A percentile compares a stretch with the other conserved stretches of the same genome.
These are phyloP conservation scores for Alternaria postmessia DNA, from an alignment of 2,329 filamentous ascomycete species.

Conservation along the genomic window DNA sequence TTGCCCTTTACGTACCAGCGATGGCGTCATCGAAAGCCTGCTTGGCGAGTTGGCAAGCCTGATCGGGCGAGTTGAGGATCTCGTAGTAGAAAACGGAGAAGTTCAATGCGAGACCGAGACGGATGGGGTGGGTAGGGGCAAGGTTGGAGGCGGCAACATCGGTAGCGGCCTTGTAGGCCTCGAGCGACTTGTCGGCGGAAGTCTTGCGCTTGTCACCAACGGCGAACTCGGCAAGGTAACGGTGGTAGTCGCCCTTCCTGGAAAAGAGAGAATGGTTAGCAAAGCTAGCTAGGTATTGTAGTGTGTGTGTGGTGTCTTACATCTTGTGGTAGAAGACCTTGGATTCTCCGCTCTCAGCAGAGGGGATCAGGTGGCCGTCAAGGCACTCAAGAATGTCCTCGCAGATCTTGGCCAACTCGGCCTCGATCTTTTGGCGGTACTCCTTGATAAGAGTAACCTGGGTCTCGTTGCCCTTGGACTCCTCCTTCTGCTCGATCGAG, in stretches of 20 bases:
- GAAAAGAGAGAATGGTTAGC: constrained; percentile 39
- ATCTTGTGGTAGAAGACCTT: constrained; percentile 99
- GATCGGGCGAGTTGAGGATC: constrained; percentile 98
- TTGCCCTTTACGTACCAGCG: constrained; percentile 66
- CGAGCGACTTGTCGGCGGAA: constrained; percentile 90
- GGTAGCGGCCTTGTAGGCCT: constrained; percentile 95
- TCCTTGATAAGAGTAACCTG: constrained; percentile 95
- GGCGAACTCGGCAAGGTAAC: constrained; percentile 97
- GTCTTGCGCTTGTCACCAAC: constrained; percentile 93
- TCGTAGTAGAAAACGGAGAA: constrained; percentile 99
- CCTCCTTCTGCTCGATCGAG: constrained; percentile 99
- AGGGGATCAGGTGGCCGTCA: constrained; percentile 91
- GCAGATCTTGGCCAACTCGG: constrained; percentile 96
- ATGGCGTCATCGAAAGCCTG: constrained; percentile 96
- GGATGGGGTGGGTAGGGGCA: constrained; percentile 90
- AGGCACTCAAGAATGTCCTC: constrained; percentile 96
- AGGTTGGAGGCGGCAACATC: constrained; percentile 90
- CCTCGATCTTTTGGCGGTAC: constrained; percentile 98
- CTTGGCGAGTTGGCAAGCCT: constrained; percentile 97
- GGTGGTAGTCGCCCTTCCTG: constrained; percentile 99
- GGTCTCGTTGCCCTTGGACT: constrained; percentile 95
- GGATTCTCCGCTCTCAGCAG: constrained; percentile 93
- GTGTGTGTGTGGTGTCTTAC: constrained; percentile 57
- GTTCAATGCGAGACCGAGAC: constrained; percentile 90
- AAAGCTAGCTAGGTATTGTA: not conserved